Evolutionary conservation across 371 early-diverging fungal genomes (phyloP), one percentile per base, ranked within the genome.

Genomic region (Mucor irregularis): DNA sequence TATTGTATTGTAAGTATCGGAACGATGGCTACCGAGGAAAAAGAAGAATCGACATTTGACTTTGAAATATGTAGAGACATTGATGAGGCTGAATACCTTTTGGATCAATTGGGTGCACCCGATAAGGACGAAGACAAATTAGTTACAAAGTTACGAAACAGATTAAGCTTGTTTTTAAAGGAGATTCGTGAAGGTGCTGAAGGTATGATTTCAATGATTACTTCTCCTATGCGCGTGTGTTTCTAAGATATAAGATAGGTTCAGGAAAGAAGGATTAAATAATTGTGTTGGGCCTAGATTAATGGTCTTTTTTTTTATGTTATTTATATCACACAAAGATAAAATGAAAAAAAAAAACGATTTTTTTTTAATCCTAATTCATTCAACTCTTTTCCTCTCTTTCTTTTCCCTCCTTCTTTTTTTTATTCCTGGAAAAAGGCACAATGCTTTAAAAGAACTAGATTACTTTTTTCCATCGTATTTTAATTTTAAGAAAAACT

Each of bases 41-140:
- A 16, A 29, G 25, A 40, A 17, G 31, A 29, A 21, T 19, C 24
- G 0, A 40, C 40, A 40, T 16, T 8, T 42, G 8, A 22, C 21
- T 42, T 42, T 42, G 19, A 22, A 5, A 5, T 48, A 34, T 7
- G 21, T 55, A 76, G 77, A 30, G 65, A 74, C 17, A 79, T 81
- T 62, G 82, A 81, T 58, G 82, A 81, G 63, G 82, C 79, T 33
- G 80, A 81, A 57, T 79, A 65, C 43, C 61, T 76, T n/a, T 58
- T 76, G 45, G 76, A 78, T 39, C 79, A 76, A 53, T 38, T 78
- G n/a, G 72, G 74, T 28, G 69, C 66, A 39, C 79, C 76, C 11
- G 74, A 67, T 42, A 63, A 63, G 42, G 74, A 73, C 34, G 81
- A 76, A 54, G 71, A 71, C 39, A 53, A 61, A 5, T 47, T 77